A percentile compares a stretch with the other conserved stretches of the same genome.
These are phyloP conservation scores for Coix lacrymajobi DNA, from an alignment of 176 grass and related monocot genomes.

Conservation along the genomic window DNA sequence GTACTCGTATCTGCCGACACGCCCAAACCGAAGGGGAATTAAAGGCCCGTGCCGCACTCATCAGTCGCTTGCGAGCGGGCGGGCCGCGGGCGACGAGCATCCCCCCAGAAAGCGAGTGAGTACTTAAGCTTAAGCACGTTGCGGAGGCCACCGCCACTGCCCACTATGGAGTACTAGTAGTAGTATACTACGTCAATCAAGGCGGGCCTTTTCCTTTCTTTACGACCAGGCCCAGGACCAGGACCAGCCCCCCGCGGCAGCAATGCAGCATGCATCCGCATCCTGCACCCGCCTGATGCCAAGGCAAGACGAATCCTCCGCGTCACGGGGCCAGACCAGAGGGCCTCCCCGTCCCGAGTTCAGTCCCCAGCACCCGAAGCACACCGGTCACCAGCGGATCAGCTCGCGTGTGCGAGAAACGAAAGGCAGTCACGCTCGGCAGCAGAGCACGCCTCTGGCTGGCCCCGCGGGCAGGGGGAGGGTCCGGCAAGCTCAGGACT, in stretches of 20 bases:
- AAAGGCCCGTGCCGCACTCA: background rate
- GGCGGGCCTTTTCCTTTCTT: background rate
- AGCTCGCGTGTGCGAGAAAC: background rate
- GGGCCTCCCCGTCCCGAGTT: too few relatives aligned
- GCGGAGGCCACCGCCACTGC: background rate
- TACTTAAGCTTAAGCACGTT: background rate
- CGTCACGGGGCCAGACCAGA: background rate
- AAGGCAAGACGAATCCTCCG: background rate
- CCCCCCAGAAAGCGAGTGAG: background rate
- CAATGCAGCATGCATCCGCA: background rate
- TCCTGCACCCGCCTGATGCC: background rate
- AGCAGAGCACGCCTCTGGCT: background rate
- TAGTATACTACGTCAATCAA: background rate
- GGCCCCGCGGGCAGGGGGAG: too few relatives aligned
- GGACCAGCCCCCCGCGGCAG: background rate
- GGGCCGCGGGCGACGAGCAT: too few relatives aligned
- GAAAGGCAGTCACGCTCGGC: background rate
- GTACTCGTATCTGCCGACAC: background rate
- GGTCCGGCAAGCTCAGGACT: too few relatives aligned
- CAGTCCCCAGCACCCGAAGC: too few relatives aligned
- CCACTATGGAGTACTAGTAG: background rate
- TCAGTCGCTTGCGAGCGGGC: background rate
- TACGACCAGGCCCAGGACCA: background rate
- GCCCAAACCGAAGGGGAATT: background rate
- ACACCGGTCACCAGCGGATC: background rate